Base-by-base conservation (phyloP, 1,284 basidiomycete species). In the Takashimella koratensis region DNA sequence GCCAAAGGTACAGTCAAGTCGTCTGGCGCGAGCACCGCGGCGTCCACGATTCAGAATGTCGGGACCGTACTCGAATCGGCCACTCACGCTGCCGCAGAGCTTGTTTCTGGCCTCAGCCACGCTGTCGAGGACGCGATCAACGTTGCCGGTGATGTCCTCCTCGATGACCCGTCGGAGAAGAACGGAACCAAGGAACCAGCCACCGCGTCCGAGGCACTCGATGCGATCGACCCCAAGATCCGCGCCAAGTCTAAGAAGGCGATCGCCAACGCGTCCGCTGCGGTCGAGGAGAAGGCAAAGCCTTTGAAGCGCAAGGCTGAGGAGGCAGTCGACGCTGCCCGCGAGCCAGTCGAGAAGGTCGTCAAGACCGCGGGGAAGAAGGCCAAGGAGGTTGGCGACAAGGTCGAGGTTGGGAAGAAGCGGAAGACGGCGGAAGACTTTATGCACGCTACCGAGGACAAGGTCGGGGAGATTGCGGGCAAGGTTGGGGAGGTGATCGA, bases 371-470 rank as follows among this genome's bases (percentile, higher is more conserved):
- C 54, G 19, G 43, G 16, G 21, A 41, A 27, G 19, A 26, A 23
- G 12, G 47, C 22, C 12, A 21, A 43, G 19, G 44, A 46, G 39
- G 16, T 39, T 4, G 49, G 36, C 5, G 23, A 53, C 24, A 42
- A 26, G 6, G 52, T 59, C 4, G 58, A 54, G 10, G 52, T 46
- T 1, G 23, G 8, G 39, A 67, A 64, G 53, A 74, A 73, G 59
- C 61, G 72, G 45, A 74, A 73, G 56, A 63, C 61, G 22, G 72
- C 71, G 23, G 71, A 68, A 41, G 71, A 73, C 51, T 65, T 69
- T 23, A 65, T 74, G 62, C 49, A 43, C 16, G 25, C 51, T n/a
- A 64, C 68, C 20, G 68, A 67, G 49, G 62, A 64, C 40, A 58
- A 60, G 12, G 65, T 65, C 40, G 53, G 59, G 40, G 54, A 52